Evolutionary conservation across 345 rosid genomes (phyloP), one percentile per base, ranked within the genome.

Genomic region (Sonneratia caseolaris): DNA sequence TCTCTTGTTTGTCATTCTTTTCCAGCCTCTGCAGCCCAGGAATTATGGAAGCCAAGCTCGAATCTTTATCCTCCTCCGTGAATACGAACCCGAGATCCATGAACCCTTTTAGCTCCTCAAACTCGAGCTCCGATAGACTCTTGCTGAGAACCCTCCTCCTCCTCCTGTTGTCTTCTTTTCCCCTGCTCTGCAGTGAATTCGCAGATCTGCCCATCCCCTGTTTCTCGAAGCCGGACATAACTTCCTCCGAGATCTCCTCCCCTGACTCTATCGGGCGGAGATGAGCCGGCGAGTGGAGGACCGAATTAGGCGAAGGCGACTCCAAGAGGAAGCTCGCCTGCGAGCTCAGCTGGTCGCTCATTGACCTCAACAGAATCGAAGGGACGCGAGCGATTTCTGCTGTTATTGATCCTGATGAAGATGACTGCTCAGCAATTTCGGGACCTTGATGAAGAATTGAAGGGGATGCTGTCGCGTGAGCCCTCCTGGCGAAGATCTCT

Each of bases 21-120:
- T 86, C 85, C 53, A 87, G 68, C 71, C 87, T 83, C 66, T 88
- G 88, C 47, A 91, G 69, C 7, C 94, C 98, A 0, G 96, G 98
- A 76, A 91, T 76, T 69, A 93, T 88, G 71, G 87, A 84, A 11
- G 84, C 87, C 84, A 93, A 79, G 75, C 81, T 84, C 57, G 94
- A 83, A 49, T 89, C 83, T 45, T 78, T 85, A 75, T 88, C 97
- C 76, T 89, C 86, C 78, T 87, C 90, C 0, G 92, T 82, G 79
- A 93, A 93, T 42, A 91, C 92, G 77, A 93, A 91, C 19, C 98
- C 98, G 55, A 93, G 79, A 87, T 93, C 98, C 85, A 84, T 86
- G 79, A 93, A 87, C 82, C 97, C 98, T 80, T 86, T 83, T 8
- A 89, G 77, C 84, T 93, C 98, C 57, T 88, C 86, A 71, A 88